Conservation (phyloP, 768 basidiomycete genomes). For the Lactarius akahatsu region DNA sequence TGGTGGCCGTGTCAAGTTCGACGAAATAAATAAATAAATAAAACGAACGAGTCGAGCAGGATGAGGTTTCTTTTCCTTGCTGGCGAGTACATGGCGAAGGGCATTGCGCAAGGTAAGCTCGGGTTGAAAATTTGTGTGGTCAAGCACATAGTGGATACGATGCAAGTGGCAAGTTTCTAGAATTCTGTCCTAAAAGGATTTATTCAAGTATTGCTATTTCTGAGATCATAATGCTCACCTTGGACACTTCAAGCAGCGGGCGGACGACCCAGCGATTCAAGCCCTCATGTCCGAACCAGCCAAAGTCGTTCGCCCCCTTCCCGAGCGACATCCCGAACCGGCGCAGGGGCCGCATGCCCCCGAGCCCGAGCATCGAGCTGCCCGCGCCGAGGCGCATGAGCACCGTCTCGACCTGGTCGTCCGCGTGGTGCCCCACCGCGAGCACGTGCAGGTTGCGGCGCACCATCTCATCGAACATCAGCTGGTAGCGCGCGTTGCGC, state of each 20-base stretch:
- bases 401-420: slow-evolving; percentile 83
- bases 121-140: slow-evolving; percentile 75
- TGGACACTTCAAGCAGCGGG: slow-evolving; percentile 64
- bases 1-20: background rate
- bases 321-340: slow-evolving; percentile 76
- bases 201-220: background rate
- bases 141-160: slow-evolving; percentile 58
- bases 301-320: slow-evolving; percentile 35
- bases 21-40: background rate
- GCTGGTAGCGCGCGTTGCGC: slow-evolving; percentile 56
- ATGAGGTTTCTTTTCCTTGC: slow-evolving; percentile 23
- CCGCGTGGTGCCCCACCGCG: slow-evolving; percentile 74
- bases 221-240: slow-evolving; percentile 46
- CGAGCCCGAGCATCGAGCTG: slow-evolving; percentile 54
- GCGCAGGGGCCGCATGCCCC: slow-evolving; percentile 65
- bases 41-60: slow-evolving; percentile 8
- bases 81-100: slow-evolving; percentile 50
- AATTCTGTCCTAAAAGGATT: slow-evolving; percentile 62
- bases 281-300: slow-evolving; percentile 52
- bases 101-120: slow-evolving; percentile 70
- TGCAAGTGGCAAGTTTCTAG: slow-evolving; percentile 72
- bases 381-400: slow-evolving; percentile 66
- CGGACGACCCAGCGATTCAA: slow-evolving; percentile 70
- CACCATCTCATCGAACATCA: slow-evolving; percentile 51
- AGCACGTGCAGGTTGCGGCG: slow-evolving; percentile 41